These are phyloP conservation scores for Onygena corvina DNA, from an alignment of 2,329 filamentous ascomycete genomes.

Conservation along the genomic window DNA sequence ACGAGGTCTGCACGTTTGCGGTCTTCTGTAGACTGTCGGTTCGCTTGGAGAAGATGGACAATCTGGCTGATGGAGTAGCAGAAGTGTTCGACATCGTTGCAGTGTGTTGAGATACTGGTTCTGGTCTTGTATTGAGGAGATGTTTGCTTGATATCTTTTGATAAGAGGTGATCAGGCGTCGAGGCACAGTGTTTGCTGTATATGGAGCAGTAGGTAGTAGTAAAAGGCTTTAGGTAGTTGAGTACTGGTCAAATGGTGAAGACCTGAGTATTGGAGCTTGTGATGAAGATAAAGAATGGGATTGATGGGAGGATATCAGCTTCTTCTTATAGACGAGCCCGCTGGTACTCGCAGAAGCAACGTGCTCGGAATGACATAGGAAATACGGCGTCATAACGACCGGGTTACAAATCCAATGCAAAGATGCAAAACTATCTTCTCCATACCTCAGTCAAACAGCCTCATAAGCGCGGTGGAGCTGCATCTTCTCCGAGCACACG, in stretches of 20 bases:
- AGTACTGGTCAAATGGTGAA: not conserved
- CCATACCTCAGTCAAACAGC: too few relatives aligned
- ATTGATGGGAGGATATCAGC: constrained; percentile 4
- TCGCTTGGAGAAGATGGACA: constrained; percentile 5
- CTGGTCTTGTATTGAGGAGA: not conserved
- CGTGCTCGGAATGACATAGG: not conserved
- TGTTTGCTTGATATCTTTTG: not conserved
- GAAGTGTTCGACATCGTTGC: not conserved
- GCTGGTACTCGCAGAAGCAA: too few relatives aligned
- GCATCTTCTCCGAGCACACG: not conserved
- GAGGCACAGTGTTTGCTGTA: not conserved
- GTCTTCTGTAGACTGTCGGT: not conserved
- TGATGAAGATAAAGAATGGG: not conserved
- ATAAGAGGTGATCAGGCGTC: not conserved
- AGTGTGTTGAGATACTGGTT: not conserved
- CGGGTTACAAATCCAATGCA: not conserved
- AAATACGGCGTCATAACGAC: not conserved
- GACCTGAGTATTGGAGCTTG: not conserved
- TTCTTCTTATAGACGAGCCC: constrained; percentile 11
- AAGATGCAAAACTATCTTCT: not conserved
- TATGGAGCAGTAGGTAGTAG: not conserved
- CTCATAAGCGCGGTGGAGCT: constrained; percentile 2
- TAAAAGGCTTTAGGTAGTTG: too few relatives aligned
- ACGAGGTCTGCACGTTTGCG: not conserved
- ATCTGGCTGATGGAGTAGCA: not conserved